Conservation (phyloP, 306 rosid species). For the Casuarina equisetifolia region DNA sequence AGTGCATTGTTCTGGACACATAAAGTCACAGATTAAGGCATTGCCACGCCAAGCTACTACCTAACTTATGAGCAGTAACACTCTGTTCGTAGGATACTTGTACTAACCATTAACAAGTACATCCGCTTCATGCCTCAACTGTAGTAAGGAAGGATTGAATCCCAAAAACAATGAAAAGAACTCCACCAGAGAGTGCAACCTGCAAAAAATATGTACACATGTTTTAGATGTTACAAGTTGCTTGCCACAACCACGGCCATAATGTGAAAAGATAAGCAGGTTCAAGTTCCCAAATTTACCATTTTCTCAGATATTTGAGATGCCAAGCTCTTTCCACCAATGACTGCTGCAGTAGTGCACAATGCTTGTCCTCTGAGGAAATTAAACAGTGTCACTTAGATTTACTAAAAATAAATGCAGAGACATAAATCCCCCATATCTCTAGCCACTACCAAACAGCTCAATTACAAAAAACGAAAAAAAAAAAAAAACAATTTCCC, state of each 20-base stretch:
- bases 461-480: background rate
- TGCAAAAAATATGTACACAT: slow-evolving; percentile 35
- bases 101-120: slow-evolving; percentile 48
- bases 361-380: slow-evolving; percentile 77
- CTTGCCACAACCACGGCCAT: background rate
- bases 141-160: slow-evolving; percentile 86
- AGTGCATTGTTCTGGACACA: background rate
- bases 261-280: background rate
- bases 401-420: background rate
- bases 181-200: slow-evolving; percentile 86
- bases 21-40: no score
- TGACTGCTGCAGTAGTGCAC: slow-evolving; percentile 85
- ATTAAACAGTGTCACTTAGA: slow-evolving; percentile 14
- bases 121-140: slow-evolving; percentile 40
- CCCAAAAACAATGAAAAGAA: slow-evolving; percentile 85
- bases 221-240: background rate
- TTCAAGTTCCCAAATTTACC: slow-evolving; percentile 38
- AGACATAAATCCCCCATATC: background rate
- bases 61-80: no score
- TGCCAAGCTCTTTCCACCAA: slow-evolving; percentile 96
- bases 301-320: slow-evolving; percentile 90
- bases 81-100: background rate
- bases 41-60: background rate
- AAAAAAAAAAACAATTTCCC: no score
- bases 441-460: background rate